Evolutionary conservation across 768 basidiomycete species (phyloP).

Genomic region (Russula compacta): DNA sequence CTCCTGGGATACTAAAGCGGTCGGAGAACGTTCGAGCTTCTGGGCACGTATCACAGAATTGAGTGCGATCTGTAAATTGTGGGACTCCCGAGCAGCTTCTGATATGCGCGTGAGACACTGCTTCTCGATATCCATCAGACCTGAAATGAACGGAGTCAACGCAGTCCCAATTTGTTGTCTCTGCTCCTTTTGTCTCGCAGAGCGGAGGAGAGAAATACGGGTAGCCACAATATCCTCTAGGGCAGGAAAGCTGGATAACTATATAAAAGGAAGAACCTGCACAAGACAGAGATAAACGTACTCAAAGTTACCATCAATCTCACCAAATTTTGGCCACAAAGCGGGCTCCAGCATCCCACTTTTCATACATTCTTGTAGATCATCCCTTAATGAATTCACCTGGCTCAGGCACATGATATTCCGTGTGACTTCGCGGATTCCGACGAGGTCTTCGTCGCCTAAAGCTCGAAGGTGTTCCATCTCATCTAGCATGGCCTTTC

Average conservation of each 20-base stretch:
- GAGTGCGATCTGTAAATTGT: conserved; percentile 71
- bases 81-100: conserved; percentile 55
- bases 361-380: conserved; percentile 29
- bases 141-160: conserved; percentile 40
- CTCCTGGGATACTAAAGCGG: conserved; percentile 61
- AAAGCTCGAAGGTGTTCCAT: conserved; percentile 54
- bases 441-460: conserved; percentile 71
- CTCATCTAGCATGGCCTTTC: conserved; percentile 46
- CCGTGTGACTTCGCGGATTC: conserved; percentile 58
- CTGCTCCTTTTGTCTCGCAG: conserved; percentile 58
- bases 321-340: conserved; percentile 36
- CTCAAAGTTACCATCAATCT: conserved; percentile 55
- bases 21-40: conserved; percentile 38
- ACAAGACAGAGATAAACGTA: conserved; percentile 29
- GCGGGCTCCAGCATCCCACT: conserved; percentile 28
- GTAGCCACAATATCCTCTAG: conserved; percentile 76
- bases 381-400: conserved; percentile 52
- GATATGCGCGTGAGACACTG: conserved; percentile 64
- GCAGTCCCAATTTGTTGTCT: conserved; percentile 70
- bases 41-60: conserved; percentile 79
- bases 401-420: conserved; percentile 80
- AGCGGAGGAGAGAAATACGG: conserved; percentile 71
- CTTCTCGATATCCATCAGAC: conserved; percentile 54
- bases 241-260: conserved; percentile 50
- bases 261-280: conserved; percentile 11